These are phyloP conservation scores for Podospora australis DNA, from an alignment of 495 filamentous ascomycete species.

Conservation along the genomic window DNA sequence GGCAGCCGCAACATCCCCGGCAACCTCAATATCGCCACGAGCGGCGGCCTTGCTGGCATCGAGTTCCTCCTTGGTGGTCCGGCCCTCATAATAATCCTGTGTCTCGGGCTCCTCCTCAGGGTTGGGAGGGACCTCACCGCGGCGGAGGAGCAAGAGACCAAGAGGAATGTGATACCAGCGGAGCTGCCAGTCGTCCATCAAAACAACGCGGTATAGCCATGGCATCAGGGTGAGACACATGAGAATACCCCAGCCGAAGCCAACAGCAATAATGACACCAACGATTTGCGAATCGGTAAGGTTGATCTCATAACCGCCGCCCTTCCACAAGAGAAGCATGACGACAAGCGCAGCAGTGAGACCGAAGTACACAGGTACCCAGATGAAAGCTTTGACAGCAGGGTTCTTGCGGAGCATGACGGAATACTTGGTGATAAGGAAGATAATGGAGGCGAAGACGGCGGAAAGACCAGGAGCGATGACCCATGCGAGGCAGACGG, in stretches of 20 bases:
- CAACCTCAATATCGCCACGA: constrained; percentile 14
- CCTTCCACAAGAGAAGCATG: constrained; percentile 59
- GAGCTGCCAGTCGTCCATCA: constrained; percentile 50
- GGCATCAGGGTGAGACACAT: constrained; percentile 55
- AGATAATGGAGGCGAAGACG: constrained; percentile 53
- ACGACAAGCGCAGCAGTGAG: constrained; percentile 54
- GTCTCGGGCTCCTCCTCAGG: constrained; percentile 34
- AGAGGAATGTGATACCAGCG: constrained; percentile 51
- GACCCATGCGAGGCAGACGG: constrained; percentile 46
- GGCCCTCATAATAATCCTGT: constrained; percentile 50
- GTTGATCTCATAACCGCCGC: constrained; percentile 34
- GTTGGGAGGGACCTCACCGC: constrained; percentile 43
- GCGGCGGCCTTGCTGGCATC: constrained; percentile 25
- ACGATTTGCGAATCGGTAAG: constrained; percentile 40
- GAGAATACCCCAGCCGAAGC: constrained; percentile 47
- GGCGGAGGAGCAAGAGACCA: constrained; percentile 50
- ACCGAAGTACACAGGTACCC: constrained; percentile 57
- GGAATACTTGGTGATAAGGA: constrained; percentile 55
- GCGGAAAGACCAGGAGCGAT: constrained; percentile 55
- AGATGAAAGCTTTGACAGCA: constrained; percentile 48
- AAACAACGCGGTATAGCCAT: constrained; percentile 54
- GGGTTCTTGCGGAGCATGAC: constrained; percentile 55
- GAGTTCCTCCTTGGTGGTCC: constrained; percentile 42
- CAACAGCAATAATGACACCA: constrained; percentile 54
- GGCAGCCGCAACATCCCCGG: background rate